A percentile compares a stretch with the other conserved stretches of the same genome.
phyloP scores from a whole-genome alignment of 495 filamentous ascomycete genomes.

The Hamigera avellanea region DNA sequence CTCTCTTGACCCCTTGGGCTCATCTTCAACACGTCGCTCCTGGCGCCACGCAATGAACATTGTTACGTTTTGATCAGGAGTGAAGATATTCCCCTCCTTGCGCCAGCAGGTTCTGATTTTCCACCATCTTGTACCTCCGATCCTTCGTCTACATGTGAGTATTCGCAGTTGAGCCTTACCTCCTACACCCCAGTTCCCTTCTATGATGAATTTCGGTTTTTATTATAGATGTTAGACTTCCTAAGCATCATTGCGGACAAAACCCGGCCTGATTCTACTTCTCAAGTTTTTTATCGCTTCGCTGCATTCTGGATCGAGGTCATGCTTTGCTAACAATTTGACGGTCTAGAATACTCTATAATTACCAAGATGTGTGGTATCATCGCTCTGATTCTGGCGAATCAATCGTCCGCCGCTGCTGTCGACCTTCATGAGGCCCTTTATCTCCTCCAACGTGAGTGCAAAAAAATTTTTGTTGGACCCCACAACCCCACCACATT shows the following conservation, averaged over 20 bases:
- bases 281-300: background rate
- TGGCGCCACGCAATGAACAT: background rate
- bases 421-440: slow-evolving; percentile 81
- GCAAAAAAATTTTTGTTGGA: background rate
- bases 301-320: background rate
- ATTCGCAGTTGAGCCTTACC: slow-evolving; percentile 5
- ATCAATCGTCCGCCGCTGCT: slow-evolving; percentile 51
- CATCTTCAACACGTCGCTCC: slow-evolving; percentile 1
- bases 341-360: slow-evolving; percentile 7
- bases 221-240: slow-evolving; percentile 42
- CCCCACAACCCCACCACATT: background rate
- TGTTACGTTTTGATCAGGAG: background rate
- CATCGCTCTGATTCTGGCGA: slow-evolving; percentile 67
- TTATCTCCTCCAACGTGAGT: slow-evolving; percentile 68
- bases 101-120: background rate
- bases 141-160: slow-evolving; percentile 7
- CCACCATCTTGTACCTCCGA: background rate
- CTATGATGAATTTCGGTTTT: slow-evolving; percentile 35
- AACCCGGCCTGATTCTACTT: slow-evolving; percentile 23
- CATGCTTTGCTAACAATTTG: background rate
- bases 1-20: slow-evolving; percentile 3
- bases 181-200: slow-evolving; percentile 6
- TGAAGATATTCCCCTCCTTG: background rate
- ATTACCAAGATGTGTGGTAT: slow-evolving; percentile 69
- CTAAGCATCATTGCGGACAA: slow-evolving; percentile 34